Percentiles rank a stretch among this genome's conserved stretches.
These are phyloP conservation scores for Starmerella powellii DNA, from an alignment of 805 yeast species.

Conservation along the genomic window DNA sequence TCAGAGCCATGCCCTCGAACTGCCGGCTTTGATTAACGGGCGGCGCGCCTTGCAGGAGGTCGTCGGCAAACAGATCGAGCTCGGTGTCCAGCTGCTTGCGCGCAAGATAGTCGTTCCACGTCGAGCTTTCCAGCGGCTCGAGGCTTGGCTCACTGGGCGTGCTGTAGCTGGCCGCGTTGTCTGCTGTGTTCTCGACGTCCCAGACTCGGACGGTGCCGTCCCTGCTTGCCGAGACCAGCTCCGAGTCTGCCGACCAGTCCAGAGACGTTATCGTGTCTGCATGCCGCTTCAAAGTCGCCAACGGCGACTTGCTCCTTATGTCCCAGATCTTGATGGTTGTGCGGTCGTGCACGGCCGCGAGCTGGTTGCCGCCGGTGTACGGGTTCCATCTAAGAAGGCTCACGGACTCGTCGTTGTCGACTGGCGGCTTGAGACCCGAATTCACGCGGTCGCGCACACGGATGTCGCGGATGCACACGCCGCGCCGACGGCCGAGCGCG, in stretches of 20 bases:
- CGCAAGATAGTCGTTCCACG: constrained; percentile 25
- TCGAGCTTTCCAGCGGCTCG: not conserved
- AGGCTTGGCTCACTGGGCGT: not conserved
- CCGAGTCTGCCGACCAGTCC: constrained; percentile 44
- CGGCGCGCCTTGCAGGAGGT: constrained; percentile 17
- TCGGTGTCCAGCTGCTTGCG: constrained; percentile 19
- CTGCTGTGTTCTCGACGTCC: constrained; percentile 33
- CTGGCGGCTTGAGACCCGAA: constrained; percentile 37
- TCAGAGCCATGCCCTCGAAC: constrained; percentile 23
- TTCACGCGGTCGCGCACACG: constrained; percentile 36
- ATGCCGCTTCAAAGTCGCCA: constrained; percentile 46
- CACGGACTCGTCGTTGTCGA: constrained; percentile 28
- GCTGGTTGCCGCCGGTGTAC: constrained; percentile 33
- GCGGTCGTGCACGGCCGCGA: constrained; percentile 49
- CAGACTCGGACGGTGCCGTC: constrained; percentile 62
- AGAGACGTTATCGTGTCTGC: constrained; percentile 42
- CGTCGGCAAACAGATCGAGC: constrained; percentile 20
- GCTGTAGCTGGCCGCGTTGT: not conserved
- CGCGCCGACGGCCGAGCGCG: constrained; percentile 52
- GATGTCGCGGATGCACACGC: constrained; percentile 62
- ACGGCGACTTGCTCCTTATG: constrained; percentile 45
- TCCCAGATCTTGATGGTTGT: constrained; percentile 62
- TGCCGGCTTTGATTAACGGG: constrained; percentile 25
- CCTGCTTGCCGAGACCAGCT: constrained; percentile 46
- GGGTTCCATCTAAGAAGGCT: constrained; percentile 53